phyloP scores from a whole-genome alignment of 164 flowering plant species.

The Aristolochia californica region DNA sequence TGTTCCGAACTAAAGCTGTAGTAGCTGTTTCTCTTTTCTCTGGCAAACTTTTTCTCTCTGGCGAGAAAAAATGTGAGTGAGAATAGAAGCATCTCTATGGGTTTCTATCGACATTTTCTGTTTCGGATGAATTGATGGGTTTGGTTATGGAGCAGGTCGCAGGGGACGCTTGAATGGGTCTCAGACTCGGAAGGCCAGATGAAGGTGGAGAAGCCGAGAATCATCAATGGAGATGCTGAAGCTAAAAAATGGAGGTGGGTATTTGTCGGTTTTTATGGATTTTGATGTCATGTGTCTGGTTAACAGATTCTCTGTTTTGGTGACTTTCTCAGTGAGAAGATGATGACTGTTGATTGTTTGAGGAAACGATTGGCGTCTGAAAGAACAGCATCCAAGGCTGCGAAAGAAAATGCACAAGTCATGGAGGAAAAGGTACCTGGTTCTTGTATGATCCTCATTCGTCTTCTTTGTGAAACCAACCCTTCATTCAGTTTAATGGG shows the following conservation, averaged over 20 bases:
- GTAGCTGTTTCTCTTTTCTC: too few relatives aligned
- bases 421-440: conserved; percentile 44
- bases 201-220: conserved; percentile 7
- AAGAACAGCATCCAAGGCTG: conserved; percentile 57
- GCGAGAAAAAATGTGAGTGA: too few relatives aligned
- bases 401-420: conserved; percentile 46
- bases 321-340: conserved; percentile 29
- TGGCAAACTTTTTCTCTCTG: too few relatives aligned
- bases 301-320: conserved; percentile 4
- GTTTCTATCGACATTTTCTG: too few relatives aligned
- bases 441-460: neutral
- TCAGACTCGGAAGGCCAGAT: neutral
- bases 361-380: conserved; percentile 84
- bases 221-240: conserved; percentile 15
- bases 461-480: neutral
- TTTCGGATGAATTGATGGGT: neutral
- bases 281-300: neutral
- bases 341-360: conserved; percentile 57
- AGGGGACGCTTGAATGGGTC: conserved; percentile 2
- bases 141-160: conserved; percentile 2
- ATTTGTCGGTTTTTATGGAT: conserved; percentile 1
- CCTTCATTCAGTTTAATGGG: too few relatives aligned
- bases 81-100: too few relatives aligned
- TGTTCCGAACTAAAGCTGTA: too few relatives aligned
- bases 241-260: conserved; percentile 34